phyloP scores from a whole-genome alignment of 192 early-diverging fungal genomes.

The Thamnidium elegans region DNA sequence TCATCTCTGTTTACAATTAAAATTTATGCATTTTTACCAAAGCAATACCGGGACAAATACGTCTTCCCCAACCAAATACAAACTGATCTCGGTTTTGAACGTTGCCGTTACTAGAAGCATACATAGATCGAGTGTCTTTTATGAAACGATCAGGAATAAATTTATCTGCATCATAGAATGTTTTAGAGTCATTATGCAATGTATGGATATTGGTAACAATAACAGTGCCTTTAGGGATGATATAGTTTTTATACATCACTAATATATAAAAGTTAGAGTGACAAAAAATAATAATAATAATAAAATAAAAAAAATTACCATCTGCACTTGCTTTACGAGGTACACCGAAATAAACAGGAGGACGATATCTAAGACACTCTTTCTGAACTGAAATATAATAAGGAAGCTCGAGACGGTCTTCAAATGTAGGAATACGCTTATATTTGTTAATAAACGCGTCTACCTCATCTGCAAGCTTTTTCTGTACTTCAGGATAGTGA shows the following conservation, averaged over 20 bases:
- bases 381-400: slow-evolving; percentile 10
- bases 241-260: background rate
- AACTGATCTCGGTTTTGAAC: slow-evolving; percentile 1
- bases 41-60: slow-evolving; percentile 12
- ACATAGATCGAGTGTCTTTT: background rate
- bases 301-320: slow-evolving; percentile 8
- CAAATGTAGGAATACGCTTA: background rate
- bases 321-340: slow-evolving; percentile 19
- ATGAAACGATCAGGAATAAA: slow-evolving; percentile 13
- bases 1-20: background rate
- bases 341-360: slow-evolving; percentile 9
- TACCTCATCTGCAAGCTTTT: slow-evolving; percentile 12
- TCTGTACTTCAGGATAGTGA: slow-evolving; percentile 23
- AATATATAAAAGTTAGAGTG: background rate
- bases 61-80: slow-evolving; percentile 8
- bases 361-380: slow-evolving; percentile 18
- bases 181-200: background rate
- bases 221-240: slow-evolving; percentile 7
- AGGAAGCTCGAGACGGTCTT: slow-evolving; percentile 11
- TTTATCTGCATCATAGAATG: background rate
- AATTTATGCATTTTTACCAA: background rate
- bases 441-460: slow-evolving; percentile 5
- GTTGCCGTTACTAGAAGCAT: slow-evolving; percentile 9
- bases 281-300: background rate
- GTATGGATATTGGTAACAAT: background rate